Evolutionary conservation across 345 rosid genomes (phyloP).

Genomic region (Eutrema japonicum): DNA sequence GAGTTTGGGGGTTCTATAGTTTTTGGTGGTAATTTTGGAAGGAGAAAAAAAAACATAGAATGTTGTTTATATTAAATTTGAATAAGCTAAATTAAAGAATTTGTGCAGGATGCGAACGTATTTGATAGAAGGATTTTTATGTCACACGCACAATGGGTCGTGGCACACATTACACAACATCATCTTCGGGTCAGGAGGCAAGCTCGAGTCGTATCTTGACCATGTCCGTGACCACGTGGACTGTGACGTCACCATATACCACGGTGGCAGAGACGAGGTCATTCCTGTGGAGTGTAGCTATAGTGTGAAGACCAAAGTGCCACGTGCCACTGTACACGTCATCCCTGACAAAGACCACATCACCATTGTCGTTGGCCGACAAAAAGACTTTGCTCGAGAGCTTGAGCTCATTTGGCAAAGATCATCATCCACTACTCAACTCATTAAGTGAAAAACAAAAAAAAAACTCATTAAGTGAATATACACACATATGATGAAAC

Average conservation of each 20-base stretch:
- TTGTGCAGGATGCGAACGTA: constrained; percentile 61
- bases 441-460: neutral
- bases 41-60: neutral
- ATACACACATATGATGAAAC: constrained; percentile 16
- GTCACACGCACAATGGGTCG: constrained; percentile 91
- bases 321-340: constrained; percentile 58
- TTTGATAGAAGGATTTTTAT: constrained; percentile 85
- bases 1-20: no score
- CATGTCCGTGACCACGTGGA: constrained; percentile 58
- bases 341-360: constrained; percentile 76
- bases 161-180: constrained; percentile 98
- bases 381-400: constrained; percentile 72
- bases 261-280: constrained; percentile 77
- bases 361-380: constrained; percentile 85
- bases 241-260: constrained; percentile 71
- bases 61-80: no score
- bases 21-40: no score
- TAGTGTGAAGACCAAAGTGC: constrained; percentile 60
- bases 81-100: neutral
- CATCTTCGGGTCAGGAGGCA: constrained; percentile 79
- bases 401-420: constrained; percentile 73
- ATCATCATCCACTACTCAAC: constrained; percentile 44
- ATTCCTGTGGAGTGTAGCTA: constrained; percentile 89
- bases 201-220: constrained; percentile 79
- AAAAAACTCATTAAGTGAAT: constrained; percentile 16